Evolutionary conservation across 176 grass and related monocot genomes (phyloP).

Genomic region (Rhynchospora tenuis): DNA sequence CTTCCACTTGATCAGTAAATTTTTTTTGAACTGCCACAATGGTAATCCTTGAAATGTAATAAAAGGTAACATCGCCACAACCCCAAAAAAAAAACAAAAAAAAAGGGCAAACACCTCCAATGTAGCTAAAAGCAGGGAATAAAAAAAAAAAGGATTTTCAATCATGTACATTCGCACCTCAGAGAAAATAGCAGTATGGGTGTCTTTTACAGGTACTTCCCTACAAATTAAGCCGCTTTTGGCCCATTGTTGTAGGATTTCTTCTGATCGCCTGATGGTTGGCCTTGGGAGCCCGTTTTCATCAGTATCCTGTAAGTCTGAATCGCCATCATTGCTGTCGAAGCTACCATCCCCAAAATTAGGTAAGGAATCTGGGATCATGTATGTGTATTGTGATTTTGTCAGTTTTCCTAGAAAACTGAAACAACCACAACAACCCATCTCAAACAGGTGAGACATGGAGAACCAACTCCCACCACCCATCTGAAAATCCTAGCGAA

Average conservation of each 20-base stretch:
- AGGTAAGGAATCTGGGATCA: conserved; percentile 5
- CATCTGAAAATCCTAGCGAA: conserved; percentile 3
- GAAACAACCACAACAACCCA: conserved; percentile 76
- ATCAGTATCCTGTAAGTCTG: conserved; percentile 30
- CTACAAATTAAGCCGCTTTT: conserved; percentile 60
- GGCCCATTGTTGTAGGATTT: conserved; percentile 44
- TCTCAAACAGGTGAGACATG: conserved; percentile 41
- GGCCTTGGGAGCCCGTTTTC: neutral
- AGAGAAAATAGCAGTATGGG: conserved; percentile 38
- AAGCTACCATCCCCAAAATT: conserved; percentile 37
- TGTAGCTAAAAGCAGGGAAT: neutral
- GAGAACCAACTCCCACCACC: neutral
- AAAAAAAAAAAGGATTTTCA: neutral
- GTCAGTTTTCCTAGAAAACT: conserved; percentile 55
- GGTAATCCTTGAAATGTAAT: neutral
- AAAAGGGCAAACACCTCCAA: neutral
- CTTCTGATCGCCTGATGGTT: conserved; percentile 44
- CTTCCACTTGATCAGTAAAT: neutral
- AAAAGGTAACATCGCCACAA: too few relatives aligned
- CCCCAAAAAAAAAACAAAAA: neutral
- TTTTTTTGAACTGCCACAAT: neutral
- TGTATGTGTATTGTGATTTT: conserved; percentile 27
- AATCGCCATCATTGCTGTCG: conserved; percentile 38
- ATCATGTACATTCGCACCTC: conserved; percentile 41
- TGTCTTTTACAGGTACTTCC: conserved; percentile 57